Conservation (phyloP, 2,329 filamentous ascomycete genomes). For the Ceratocystiopsis brevicomis region DNA sequence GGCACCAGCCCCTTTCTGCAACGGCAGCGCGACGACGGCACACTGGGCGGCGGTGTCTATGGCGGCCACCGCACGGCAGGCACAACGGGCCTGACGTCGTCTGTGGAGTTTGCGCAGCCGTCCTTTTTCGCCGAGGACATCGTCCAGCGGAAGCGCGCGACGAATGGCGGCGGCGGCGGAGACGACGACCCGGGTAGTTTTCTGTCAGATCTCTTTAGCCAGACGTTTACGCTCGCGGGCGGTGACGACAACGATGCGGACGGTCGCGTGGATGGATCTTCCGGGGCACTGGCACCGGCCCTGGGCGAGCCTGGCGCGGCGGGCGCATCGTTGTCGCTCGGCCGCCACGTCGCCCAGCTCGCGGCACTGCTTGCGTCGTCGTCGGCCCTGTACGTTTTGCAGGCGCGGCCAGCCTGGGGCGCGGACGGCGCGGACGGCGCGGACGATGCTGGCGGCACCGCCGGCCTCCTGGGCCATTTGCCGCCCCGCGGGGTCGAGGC, state of each 20-base stretch:
- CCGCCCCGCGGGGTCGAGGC: constrained; percentile 1
- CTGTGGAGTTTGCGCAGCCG: constrained; percentile 24
- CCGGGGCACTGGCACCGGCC: not conserved
- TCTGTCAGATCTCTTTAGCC: constrained; percentile 25
- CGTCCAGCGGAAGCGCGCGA: not conserved
- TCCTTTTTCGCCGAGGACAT: constrained; percentile 35
- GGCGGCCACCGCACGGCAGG: too few species aligned
- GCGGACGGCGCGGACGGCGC: not conserved
- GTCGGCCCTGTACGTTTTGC: not conserved
- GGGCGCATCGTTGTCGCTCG: too few species aligned
- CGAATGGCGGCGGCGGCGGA: not conserved
- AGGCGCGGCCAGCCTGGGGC: not conserved
- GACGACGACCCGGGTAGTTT: constrained; percentile 22
- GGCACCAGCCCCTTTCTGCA: not conserved
- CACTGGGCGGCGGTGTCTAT: too few species aligned
- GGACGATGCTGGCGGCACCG: not conserved
- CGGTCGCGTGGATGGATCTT: too few species aligned
- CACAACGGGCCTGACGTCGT: not conserved
- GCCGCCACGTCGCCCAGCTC: too few species aligned
- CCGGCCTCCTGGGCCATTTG: not conserved
- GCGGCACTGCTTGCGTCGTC: not conserved
- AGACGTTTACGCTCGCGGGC: constrained; percentile 21
- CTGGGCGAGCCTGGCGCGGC: not conserved
- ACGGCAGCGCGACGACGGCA: not conserved
- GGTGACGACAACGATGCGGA: constrained; percentile 4